phyloP scores from a whole-genome alignment of 1,139 yeast genomes.

The Lodderomyces pseudojiufengensis region DNA sequence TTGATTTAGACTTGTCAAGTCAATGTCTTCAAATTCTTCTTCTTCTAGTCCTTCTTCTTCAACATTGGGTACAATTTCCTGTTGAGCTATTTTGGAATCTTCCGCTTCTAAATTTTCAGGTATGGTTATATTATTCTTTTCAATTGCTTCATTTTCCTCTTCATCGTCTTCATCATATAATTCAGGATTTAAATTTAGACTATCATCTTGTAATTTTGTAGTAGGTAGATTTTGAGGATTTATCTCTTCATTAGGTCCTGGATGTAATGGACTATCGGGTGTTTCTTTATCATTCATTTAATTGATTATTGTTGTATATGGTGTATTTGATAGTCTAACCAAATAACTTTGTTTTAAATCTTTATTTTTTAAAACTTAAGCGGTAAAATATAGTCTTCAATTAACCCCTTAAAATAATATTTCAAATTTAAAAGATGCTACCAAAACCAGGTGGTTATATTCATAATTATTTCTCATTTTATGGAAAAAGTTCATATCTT shows the following conservation, averaged over 20 bases:
- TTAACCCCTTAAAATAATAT: too few species aligned
- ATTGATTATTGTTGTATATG: neutral
- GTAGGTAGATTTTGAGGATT: conserved; percentile 23
- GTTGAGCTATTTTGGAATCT: neutral
- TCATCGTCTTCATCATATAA: conserved; percentile 29
- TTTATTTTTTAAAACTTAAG: too few species aligned
- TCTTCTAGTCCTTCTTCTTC: conserved; percentile 4
- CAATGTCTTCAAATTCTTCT: conserved; percentile 14
- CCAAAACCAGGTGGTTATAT: too few species aligned
- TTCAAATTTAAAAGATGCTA: too few species aligned
- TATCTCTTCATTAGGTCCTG: conserved; percentile 44
- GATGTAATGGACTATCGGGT: conserved; percentile 49
- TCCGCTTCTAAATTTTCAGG: conserved; percentile 4
- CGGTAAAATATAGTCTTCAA: too few species aligned
- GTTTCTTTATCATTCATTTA: conserved; percentile 5
- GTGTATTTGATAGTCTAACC: too few species aligned
- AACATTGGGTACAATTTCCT: too few species aligned
- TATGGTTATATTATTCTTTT: conserved; percentile 1
- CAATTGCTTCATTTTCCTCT: conserved; percentile 4
- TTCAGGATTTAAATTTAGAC: conserved; percentile 41
- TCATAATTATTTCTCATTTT: too few species aligned
- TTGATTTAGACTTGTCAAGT: conserved; percentile 14
- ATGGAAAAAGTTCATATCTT: too few species aligned
- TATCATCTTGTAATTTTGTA: conserved; percentile 23
- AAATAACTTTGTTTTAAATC: too few species aligned